phyloP scores from a whole-genome alignment of 345 rosid genomes.

The Brassica juncea region DNA sequence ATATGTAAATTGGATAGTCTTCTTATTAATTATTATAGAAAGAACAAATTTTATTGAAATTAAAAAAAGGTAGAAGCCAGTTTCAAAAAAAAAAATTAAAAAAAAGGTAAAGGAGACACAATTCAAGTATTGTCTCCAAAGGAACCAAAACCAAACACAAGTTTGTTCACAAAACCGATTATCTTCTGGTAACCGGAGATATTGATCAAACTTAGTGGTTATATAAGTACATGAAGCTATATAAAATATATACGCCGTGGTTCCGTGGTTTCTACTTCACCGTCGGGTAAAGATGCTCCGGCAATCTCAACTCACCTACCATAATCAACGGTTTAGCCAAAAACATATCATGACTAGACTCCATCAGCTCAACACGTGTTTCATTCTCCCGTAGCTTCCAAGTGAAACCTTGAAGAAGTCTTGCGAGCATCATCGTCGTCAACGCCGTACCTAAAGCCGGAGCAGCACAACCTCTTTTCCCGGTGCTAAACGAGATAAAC shows the following conservation, averaged over 20 bases:
- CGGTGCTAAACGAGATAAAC: conserved; percentile 56
- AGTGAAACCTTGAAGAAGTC: conserved; percentile 54
- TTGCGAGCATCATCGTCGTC: conserved; percentile 52
- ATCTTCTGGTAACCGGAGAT: conserved; percentile 37
- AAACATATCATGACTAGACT: conserved; percentile 41
- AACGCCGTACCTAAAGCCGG: conserved; percentile 47
- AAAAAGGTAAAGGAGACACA: conserved; percentile 28
- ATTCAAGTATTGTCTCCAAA: conserved; percentile 23
- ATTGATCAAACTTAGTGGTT: conserved; percentile 22
- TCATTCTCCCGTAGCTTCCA: conserved; percentile 40
- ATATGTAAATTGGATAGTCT: neutral
- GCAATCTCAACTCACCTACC: conserved; percentile 41
- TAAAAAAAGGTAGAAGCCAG: too few species aligned
- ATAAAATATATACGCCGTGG: neutral
- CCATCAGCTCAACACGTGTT: conserved; percentile 39
- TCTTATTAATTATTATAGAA: neutral
- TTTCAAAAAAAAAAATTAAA: neutral
- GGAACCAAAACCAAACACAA: conserved; percentile 13
- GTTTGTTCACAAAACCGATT: conserved; percentile 33
- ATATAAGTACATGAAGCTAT: neutral
- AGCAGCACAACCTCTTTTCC: conserved; percentile 49
- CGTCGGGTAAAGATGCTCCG: conserved; percentile 46
- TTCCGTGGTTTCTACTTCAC: conserved; percentile 26
- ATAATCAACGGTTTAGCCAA: conserved; percentile 46
- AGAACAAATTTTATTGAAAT: neutral